Evolutionary conservation across 2,329 filamentous ascomycete genomes (phyloP).

Genomic region (Alternaria panax): DNA sequence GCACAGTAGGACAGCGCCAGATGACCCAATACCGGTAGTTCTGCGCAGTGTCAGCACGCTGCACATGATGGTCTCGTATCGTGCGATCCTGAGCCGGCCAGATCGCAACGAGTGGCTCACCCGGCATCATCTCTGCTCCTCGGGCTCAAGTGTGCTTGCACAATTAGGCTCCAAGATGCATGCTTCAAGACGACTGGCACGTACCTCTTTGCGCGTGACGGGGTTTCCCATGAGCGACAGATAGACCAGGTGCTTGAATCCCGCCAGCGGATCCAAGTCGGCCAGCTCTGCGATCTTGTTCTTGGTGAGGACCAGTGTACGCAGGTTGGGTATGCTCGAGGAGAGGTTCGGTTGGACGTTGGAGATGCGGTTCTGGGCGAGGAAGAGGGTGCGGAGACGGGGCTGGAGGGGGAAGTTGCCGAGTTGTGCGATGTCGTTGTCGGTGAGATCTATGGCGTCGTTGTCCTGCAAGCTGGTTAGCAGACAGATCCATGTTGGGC

Average conservation of each 20-base stretch:
- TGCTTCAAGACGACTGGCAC: slow-evolving; percentile 13
- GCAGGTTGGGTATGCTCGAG: slow-evolving; percentile 80
- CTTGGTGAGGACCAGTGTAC: slow-evolving; percentile 79
- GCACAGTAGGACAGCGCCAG: slow-evolving; percentile 82
- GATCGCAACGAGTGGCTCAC: background rate
- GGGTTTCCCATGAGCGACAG: slow-evolving; percentile 86
- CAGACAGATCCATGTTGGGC: background rate
- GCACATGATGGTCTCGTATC: background rate
- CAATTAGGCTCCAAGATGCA: slow-evolving; percentile 21
- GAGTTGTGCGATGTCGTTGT: slow-evolving; percentile 92
- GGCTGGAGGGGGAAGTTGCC: slow-evolving; percentile 93
- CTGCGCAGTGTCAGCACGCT: slow-evolving; percentile 55
- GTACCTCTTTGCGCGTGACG: slow-evolving; percentile 88
- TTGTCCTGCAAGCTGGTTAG: slow-evolving; percentile 68
- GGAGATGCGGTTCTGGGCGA: slow-evolving; percentile 86
- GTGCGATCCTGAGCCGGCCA: background rate
- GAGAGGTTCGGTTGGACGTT: slow-evolving; percentile 79
- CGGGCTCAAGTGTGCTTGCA: slow-evolving; percentile 24
- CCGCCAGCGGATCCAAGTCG: slow-evolving; percentile 81
- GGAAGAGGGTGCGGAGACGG: slow-evolving; percentile 83
- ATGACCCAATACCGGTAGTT: slow-evolving; percentile 92
- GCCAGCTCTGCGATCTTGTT: slow-evolving; percentile 86
- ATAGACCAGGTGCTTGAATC: slow-evolving; percentile 76
- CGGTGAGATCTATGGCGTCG: slow-evolving; percentile 97
- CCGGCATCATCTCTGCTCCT: background rate